Conservation (phyloP, 2,329 filamentous ascomycete genomes). For the Elsinoe fawcettii region DNA sequence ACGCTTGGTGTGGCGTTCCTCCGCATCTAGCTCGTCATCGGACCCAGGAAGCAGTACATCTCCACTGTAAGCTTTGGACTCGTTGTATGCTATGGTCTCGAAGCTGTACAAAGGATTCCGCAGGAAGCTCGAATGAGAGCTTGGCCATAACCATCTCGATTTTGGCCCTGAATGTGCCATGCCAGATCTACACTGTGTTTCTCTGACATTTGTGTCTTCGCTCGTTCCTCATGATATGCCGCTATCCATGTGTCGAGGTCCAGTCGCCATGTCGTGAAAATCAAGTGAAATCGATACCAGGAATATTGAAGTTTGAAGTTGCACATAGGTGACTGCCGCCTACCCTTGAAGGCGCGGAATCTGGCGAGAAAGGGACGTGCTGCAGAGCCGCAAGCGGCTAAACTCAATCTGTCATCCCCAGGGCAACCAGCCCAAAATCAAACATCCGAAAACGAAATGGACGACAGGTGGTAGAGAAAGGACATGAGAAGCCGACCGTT, state of each 20-base stretch:
- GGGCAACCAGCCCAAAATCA: not conserved
- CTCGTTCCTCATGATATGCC: no score
- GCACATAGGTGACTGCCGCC: not conserved
- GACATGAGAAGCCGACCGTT: constrained; percentile 11
- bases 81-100: not conserved
- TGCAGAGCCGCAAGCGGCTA: not conserved
- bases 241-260: no score
- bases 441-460: not conserved
- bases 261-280: not conserved
- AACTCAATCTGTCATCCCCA: not conserved
- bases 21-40: constrained; percentile 47
- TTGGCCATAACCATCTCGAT: constrained; percentile 18
- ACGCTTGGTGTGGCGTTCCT: constrained; percentile 43
- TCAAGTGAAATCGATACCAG: constrained; percentile 23
- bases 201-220: no score
- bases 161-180: not conserved
- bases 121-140: constrained; percentile 16
- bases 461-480: not conserved
- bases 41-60: constrained; percentile 47
- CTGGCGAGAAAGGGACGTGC: not conserved
- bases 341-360: not conserved
- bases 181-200: not conserved
- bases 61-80: constrained; percentile 27
- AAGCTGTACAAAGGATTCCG: constrained; percentile 8
- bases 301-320: constrained; percentile 19